A percentile compares a stretch with the other conserved stretches of the same genome.
Evolutionary conservation across 2,329 filamentous ascomycete species (phyloP).

Genomic region (Nemania serpens): DNA sequence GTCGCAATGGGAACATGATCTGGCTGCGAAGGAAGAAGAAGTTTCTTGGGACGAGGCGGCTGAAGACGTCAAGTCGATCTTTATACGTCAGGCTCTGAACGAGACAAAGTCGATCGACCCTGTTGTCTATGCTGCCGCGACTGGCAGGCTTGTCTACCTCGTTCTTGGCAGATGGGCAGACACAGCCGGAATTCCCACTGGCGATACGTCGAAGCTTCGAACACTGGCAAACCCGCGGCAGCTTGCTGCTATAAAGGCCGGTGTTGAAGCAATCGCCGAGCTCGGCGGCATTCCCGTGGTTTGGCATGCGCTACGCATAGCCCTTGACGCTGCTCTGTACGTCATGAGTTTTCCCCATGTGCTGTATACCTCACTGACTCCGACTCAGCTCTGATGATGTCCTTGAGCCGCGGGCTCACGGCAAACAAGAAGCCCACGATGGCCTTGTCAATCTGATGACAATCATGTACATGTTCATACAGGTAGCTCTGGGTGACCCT

Average conservation of each 20-base stretch:
- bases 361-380: conserved; percentile 38
- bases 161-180: conserved; percentile 72
- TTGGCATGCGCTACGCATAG: conserved; percentile 55
- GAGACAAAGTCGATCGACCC: conserved; percentile 52
- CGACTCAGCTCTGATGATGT: conserved; percentile 52
- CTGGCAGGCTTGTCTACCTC: conserved; percentile 64
- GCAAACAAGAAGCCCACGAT: conserved; percentile 59
- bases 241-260: conserved; percentile 62
- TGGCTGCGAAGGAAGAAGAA: conserved; percentile 47
- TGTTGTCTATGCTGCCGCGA: conserved; percentile 54
- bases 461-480: conserved; percentile 64
- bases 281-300: conserved; percentile 56
- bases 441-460: conserved; percentile 67
- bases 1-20: conserved; percentile 69
- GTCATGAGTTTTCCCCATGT: conserved; percentile 30
- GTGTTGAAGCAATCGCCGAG: conserved; percentile 56
- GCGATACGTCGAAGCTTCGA: conserved; percentile 50
- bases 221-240: conserved; percentile 59
- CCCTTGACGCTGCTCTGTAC: conserved; percentile 60
- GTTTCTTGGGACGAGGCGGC: conserved; percentile 70
- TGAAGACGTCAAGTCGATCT: conserved; percentile 58
- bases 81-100: conserved; percentile 60
- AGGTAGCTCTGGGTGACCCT: conserved; percentile 58
- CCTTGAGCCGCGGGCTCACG: conserved; percentile 45
- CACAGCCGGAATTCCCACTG: conserved; percentile 58